These are phyloP conservation scores for Diaporthe batatas DNA, from an alignment of 2,329 filamentous ascomycete species.

Conservation along the genomic window DNA sequence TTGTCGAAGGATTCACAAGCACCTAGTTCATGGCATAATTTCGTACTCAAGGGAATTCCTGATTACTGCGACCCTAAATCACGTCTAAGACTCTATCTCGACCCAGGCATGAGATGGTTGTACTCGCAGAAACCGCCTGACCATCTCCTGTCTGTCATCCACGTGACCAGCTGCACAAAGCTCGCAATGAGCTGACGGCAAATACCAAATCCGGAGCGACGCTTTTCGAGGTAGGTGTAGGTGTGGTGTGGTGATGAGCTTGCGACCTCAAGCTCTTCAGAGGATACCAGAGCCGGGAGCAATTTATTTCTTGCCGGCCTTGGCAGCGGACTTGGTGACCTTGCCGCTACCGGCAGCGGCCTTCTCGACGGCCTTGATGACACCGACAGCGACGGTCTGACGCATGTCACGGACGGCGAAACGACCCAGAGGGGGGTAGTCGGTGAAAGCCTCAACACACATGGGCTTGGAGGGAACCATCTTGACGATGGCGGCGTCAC, in stretches of 20 bases:
- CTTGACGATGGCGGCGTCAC: slow-evolving; percentile 99
- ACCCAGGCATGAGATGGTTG: slow-evolving; percentile 51
- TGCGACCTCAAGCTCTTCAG: slow-evolving; percentile 40
- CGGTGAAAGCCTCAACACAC: slow-evolving; percentile 99
- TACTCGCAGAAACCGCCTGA: slow-evolving; percentile 50
- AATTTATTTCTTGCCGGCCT: slow-evolving; percentile 81
- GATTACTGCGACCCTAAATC: slow-evolving; percentile 45
- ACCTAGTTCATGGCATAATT: background rate
- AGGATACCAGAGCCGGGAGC: slow-evolving; percentile 41
- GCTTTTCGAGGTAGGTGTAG: slow-evolving; percentile 38
- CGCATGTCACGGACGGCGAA: slow-evolving; percentile 99
- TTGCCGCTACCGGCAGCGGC: slow-evolving; percentile 68
- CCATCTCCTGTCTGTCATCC: slow-evolving; percentile 50
- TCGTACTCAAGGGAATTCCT: slow-evolving; percentile 41
- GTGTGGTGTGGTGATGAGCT: slow-evolving; percentile 39
- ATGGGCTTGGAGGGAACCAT: slow-evolving; percentile 99
- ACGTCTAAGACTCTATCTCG: slow-evolving; percentile 53
- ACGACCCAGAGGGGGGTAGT: slow-evolving; percentile 99
- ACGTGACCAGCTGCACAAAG: slow-evolving; percentile 49
- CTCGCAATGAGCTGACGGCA: slow-evolving; percentile 44
- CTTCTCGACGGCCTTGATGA: slow-evolving; percentile 91
- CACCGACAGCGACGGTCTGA: slow-evolving; percentile 91
- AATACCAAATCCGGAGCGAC: slow-evolving; percentile 47
- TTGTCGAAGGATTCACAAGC: slow-evolving; percentile 1
- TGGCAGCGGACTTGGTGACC: slow-evolving; percentile 80